phyloP scores from a whole-genome alignment of 805 yeast genomes.

The Yamadazyma olivae region DNA sequence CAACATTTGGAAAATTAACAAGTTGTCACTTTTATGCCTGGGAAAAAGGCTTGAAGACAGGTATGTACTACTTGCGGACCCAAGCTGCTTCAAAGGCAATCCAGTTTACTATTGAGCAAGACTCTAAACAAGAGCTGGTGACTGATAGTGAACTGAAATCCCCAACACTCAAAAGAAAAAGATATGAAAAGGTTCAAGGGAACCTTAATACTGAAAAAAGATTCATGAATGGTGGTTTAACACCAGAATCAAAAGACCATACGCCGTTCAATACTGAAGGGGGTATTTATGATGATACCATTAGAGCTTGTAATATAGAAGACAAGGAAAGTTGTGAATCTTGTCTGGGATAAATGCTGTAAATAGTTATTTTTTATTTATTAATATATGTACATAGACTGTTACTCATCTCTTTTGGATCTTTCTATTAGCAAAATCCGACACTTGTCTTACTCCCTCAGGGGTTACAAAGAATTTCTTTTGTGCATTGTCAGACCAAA shows the following conservation, averaged over 20 bases:
- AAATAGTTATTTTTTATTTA: neutral
- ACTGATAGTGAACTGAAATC: constrained; percentile 1
- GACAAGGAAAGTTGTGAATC: constrained; percentile 36
- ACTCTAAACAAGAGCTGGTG: constrained; percentile 8
- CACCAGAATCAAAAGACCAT: constrained; percentile 12
- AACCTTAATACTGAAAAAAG: constrained; percentile 4
- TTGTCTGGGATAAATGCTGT: constrained; percentile 31
- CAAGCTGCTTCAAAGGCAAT: constrained; percentile 37
- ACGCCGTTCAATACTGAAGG: constrained; percentile 1
- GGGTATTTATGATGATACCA: constrained; percentile 33
- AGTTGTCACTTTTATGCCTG: constrained; percentile 44
- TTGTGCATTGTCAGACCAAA: constrained; percentile 77
- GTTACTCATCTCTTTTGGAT: neutral
- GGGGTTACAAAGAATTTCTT: constrained; percentile 80
- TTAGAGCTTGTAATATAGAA: constrained; percentile 26
- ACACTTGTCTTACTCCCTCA: constrained; percentile 85
- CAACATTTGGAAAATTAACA: constrained; percentile 37
- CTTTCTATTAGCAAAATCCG: constrained; percentile 80
- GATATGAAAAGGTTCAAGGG: constrained; percentile 16
- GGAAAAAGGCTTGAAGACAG: constrained; percentile 37
- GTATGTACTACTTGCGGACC: constrained; percentile 39
- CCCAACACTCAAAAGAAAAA: constrained; percentile 18
- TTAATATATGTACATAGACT: neutral
- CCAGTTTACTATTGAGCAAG: constrained; percentile 29
- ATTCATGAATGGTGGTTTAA: neutral